Evolutionary conservation across 495 filamentous ascomycete species (phyloP), one percentile per base, ranked within the genome.

Genomic region (Poronia punctata): DNA sequence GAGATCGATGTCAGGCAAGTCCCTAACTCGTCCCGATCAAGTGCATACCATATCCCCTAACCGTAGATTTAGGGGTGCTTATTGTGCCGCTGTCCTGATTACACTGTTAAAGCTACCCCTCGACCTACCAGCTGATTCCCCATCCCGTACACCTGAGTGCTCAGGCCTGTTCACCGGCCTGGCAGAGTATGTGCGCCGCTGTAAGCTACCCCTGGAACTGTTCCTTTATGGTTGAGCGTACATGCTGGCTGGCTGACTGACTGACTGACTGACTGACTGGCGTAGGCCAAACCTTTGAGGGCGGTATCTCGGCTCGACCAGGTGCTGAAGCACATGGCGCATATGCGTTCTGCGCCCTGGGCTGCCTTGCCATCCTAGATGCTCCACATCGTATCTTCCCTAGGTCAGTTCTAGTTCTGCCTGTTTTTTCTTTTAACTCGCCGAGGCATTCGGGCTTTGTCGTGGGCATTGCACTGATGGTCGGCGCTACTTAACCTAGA

Each of bases 311-410:
- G 38, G 82, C 76, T 9, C 77, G 78, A 26, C 92, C 92, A 12
- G 80, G 76, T 34, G 78, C 76, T 37, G 92, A 98, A 68, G 93
- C 90, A 27, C 92, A 98, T 69, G 93, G 92, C 12, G 92, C 86
- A 38, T 98, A 96, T 65, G 86, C 89, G 22, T 98, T 97, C 64
- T 97, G 92, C 63, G 88, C 84, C 27, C 66, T 98, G 34, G 92
- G 84, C 24, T 87, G 82, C 56, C 71, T 98, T 27, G 80, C 83
- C 52, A 84, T 96, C 36, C 61, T 97, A 4, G 88, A 79, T 46
- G 66, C 81, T 27, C 90, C 92, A 20, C 69, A 82, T 50, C 68
- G 75, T 34, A 83, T 78, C 38, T 72, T 97, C 22, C 62, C 66
- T 35, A 74, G 67, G 79, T 87, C 67, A 49, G 72, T 54, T 40